Evolutionary conservation across 495 filamentous ascomycete genomes (phyloP).

Genomic region (Aspergillus heteromorphus): DNA sequence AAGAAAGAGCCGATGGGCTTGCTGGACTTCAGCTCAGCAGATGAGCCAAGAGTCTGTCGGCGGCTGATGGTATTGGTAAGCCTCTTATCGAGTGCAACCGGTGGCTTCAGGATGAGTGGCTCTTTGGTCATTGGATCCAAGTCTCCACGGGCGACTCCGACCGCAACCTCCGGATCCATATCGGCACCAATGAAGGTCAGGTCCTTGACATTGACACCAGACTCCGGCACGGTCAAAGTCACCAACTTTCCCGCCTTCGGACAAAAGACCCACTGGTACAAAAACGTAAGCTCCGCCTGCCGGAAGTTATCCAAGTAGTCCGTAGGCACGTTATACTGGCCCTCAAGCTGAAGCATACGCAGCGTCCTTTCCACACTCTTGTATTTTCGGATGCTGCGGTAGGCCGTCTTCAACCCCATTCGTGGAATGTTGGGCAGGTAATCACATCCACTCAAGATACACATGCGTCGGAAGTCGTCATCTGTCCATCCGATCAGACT

Average conservation of each 20-base stretch:
- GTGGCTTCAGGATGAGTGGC: conserved; percentile 46
- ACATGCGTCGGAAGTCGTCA: conserved; percentile 87
- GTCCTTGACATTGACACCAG: conserved; percentile 53
- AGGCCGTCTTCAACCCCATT: conserved; percentile 89
- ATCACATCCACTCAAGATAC: conserved; percentile 96
- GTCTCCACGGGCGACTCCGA: conserved; percentile 75
- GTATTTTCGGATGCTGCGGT: conserved; percentile 83
- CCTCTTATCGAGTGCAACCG: conserved; percentile 23
- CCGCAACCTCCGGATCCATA: conserved; percentile 63
- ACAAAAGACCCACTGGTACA: conserved; percentile 92
- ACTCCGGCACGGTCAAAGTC: conserved; percentile 59
- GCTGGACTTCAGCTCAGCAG: conserved; percentile 53
- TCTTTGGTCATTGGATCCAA: conserved; percentile 86
- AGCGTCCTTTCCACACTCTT: conserved; percentile 80
- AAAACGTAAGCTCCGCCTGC: conserved; percentile 86
- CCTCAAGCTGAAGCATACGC: conserved; percentile 78
- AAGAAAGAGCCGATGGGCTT: conserved; percentile 75
- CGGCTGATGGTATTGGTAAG: conserved; percentile 27
- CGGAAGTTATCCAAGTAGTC: conserved; percentile 73
- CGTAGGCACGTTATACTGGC: conserved; percentile 69
- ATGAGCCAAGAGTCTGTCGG: conserved; percentile 40
- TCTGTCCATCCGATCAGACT: conserved; percentile 90
- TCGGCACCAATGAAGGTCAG: conserved; percentile 75
- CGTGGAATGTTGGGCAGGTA: conserved; percentile 79
- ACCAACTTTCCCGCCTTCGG: conserved; percentile 64